Percentiles rank a stretch among this genome's conserved stretches.
phyloP scores from a whole-genome alignment of 225 moss, liverwort and hornwort genomes.

The Polytrichum formosum region DNA sequence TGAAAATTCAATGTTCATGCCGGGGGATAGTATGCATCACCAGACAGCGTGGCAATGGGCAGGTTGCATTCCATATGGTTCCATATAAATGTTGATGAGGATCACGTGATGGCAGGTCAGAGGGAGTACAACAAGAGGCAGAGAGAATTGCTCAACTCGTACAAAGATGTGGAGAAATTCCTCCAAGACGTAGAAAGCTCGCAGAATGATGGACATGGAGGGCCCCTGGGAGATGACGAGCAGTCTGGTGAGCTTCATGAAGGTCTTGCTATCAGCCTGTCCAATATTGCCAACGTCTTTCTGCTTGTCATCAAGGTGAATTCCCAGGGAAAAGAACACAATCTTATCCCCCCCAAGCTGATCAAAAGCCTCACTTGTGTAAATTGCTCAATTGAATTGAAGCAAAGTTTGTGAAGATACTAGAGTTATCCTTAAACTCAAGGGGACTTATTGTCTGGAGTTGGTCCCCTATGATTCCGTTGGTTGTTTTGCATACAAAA shows the following conservation, averaged over 20 bases:
- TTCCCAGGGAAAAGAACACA: background rate
- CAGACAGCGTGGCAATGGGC: background rate
- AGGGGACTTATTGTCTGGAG: too few species aligned
- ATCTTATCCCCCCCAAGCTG: too few species aligned
- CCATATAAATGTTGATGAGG: background rate
- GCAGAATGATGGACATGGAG: conserved; percentile 1
- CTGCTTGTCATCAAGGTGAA: conserved; percentile 52
- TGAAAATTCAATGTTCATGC: too few species aligned
- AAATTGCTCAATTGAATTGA: too few species aligned
- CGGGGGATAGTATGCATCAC: too few species aligned
- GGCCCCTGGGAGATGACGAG: background rate
- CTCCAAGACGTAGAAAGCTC: too few species aligned
- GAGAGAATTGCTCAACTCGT: conserved; percentile 61
- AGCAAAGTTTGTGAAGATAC: too few species aligned
- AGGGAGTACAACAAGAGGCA: conserved; percentile 79
- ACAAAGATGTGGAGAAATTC: conserved; percentile 49
- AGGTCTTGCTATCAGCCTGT: conserved; percentile 50
- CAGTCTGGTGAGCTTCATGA: conserved; percentile 31
- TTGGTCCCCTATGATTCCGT: too few species aligned
- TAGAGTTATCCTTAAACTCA: too few species aligned
- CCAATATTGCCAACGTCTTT: conserved; percentile 41
- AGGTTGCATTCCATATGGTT: background rate
- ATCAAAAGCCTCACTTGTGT: too few species aligned
- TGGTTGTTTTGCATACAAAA: too few species aligned
- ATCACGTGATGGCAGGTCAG: conserved; percentile 27